Percentiles rank a stretch among this genome's conserved stretches.
Conservation (phyloP, 768 basidiomycete genomes). For the Lanmaoa rubissima region DNA sequence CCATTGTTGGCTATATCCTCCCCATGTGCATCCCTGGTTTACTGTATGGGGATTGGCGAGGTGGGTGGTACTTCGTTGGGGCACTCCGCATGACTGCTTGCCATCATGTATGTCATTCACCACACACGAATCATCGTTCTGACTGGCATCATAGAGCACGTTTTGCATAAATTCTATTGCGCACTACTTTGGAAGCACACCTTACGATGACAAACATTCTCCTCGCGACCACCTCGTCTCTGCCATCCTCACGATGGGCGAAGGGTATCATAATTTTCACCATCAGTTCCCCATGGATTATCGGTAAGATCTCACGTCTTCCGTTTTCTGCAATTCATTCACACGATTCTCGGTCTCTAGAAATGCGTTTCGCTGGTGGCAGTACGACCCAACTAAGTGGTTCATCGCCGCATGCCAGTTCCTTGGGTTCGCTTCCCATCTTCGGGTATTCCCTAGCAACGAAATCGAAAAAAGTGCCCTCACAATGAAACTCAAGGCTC, state of each 20-base stretch:
- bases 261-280: slow-evolving; percentile 74
- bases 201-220: slow-evolving; percentile 78
- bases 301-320: slow-evolving; percentile 15
- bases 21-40: slow-evolving; percentile 69
- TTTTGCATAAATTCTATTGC: slow-evolving; percentile 90
- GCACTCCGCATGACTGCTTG: slow-evolving; percentile 69
- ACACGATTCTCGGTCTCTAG: slow-evolving; percentile 28
- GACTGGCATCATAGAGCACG: slow-evolving; percentile 51
- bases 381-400: slow-evolving; percentile 71
- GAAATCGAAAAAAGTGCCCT: slow-evolving; percentile 82
- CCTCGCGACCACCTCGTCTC: slow-evolving; percentile 80
- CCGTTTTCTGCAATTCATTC: not conserved
- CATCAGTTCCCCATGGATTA: slow-evolving; percentile 86
- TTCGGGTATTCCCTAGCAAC: slow-evolving; percentile 84
- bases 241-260: slow-evolving; percentile 74
- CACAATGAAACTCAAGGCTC: slow-evolving; percentile 78
- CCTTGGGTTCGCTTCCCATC: slow-evolving; percentile 73
- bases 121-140: not conserved
- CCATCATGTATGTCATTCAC: slow-evolving; percentile 63
- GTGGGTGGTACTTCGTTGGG: slow-evolving; percentile 77
- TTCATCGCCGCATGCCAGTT: slow-evolving; percentile 69
- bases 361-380: slow-evolving; percentile 75
- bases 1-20: slow-evolving; percentile 68
- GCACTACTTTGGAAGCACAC: slow-evolving; percentile 77
- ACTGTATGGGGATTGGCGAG: slow-evolving; percentile 72